Percentiles rank a stretch among this genome's conserved stretches.
These are phyloP conservation scores for Apophysomyces sp. DNA, from an alignment of 371 early-diverging fungal species.

Conservation along the genomic window DNA sequence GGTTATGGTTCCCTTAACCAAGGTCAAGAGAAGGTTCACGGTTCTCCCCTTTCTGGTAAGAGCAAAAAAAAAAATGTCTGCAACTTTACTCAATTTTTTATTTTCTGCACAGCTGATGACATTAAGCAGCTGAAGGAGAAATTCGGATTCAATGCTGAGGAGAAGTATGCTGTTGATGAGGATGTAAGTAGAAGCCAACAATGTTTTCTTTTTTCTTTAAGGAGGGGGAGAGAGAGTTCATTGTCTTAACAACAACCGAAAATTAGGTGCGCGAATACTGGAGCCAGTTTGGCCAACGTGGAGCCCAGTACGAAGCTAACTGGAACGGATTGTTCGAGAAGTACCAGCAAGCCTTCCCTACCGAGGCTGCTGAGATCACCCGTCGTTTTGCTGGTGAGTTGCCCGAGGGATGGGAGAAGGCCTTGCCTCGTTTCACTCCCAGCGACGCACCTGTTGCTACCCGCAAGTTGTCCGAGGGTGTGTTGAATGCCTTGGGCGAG, in stretches of 20 bases:
- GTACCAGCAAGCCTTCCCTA: slow-evolving; percentile 62
- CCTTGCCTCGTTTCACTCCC: slow-evolving; percentile 76
- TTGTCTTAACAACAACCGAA: not conserved
- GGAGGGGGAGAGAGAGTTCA: not conserved
- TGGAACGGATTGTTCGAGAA: slow-evolving; percentile 72
- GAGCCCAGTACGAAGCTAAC: slow-evolving; percentile 54
- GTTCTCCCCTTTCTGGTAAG: slow-evolving; percentile 74
- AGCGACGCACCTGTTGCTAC: slow-evolving; percentile 78
- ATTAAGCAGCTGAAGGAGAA: slow-evolving; percentile 80
- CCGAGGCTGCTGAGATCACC: slow-evolving; percentile 65
- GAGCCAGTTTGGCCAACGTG: slow-evolving; percentile 52
- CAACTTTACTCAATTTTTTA: slow-evolving; percentile 61
- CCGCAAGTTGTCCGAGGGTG: slow-evolving; percentile 77
- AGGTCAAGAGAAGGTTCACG: slow-evolving; percentile 87
- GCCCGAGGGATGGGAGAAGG: slow-evolving; percentile 67
- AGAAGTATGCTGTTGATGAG: slow-evolving; percentile 66
- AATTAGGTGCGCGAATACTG: slow-evolving; percentile 66
- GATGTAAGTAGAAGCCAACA: slow-evolving; percentile 14
- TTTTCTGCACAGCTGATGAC: slow-evolving; percentile 70
- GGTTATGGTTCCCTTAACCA: slow-evolving; percentile 79
- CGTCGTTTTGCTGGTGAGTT: slow-evolving; percentile 71
- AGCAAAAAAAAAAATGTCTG: not conserved
- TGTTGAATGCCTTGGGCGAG: slow-evolving; percentile 79
- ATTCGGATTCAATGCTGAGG: slow-evolving; percentile 78
- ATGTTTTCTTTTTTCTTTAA: no score